Percentiles rank a stretch among this genome's conserved stretches.
These are phyloP conservation scores for Xerocomellus dryophilus DNA, from an alignment of 768 basidiomycete species.

Conservation along the genomic window DNA sequence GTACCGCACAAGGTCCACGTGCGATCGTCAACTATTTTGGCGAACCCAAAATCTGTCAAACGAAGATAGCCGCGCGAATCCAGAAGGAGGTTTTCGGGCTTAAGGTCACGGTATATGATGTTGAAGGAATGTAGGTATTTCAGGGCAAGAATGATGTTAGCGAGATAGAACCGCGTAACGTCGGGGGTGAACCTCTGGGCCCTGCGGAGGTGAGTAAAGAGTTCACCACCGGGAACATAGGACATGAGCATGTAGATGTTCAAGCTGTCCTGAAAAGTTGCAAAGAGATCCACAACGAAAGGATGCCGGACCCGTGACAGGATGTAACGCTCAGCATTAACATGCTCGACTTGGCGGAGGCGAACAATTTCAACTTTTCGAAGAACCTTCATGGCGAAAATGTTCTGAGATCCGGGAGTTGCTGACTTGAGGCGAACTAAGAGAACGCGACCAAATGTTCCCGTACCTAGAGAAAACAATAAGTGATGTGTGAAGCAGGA, in stretches of 20 bases:
- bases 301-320: conserved; percentile 89
- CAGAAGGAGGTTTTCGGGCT: conserved; percentile 97
- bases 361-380: conserved; percentile 83
- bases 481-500: neutral
- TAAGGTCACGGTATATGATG: conserved; percentile 97
- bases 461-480: conserved; percentile 64
- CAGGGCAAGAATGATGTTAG: conserved; percentile 91
- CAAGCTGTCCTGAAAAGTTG: conserved; percentile 90
- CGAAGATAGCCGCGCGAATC: conserved; percentile 92
- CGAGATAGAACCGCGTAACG: conserved; percentile 96
- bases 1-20: conserved; percentile 98
- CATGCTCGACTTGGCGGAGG: conserved; percentile 95
- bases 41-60: conserved; percentile 97
- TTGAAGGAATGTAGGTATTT: conserved; percentile 94
- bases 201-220: conserved; percentile 93
- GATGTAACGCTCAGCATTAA: conserved; percentile 94
- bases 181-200: conserved; percentile 95
- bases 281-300: conserved; percentile 95
- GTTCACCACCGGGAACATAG: conserved; percentile 93
- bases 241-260: conserved; percentile 99
- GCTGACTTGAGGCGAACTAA: conserved; percentile 74
- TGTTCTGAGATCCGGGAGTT: conserved; percentile 39
- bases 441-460: conserved; percentile 92
- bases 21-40: conserved; percentile 95
- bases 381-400: conserved; percentile 88